Evolutionary conservation across 768 basidiomycete species (phyloP).

Genomic region (Harrya chromipes): DNA sequence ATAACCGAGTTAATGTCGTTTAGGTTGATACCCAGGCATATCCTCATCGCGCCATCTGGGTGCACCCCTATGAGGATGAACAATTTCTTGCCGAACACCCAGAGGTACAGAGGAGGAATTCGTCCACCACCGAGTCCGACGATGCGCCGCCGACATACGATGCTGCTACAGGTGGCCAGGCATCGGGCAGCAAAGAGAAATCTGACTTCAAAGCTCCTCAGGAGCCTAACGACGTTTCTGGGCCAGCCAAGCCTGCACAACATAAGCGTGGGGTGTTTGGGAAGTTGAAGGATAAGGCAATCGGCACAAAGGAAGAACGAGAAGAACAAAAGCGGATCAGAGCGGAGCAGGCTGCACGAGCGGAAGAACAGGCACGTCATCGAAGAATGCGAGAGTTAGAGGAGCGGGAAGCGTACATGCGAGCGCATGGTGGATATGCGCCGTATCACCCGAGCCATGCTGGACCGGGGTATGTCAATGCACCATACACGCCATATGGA

Average conservation of each 20-base stretch:
- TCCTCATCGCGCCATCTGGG: slow-evolving; percentile 69
- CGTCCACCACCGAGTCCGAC: neutral
- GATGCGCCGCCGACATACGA: slow-evolving; percentile 30
- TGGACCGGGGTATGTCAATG: neutral
- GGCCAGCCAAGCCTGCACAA: slow-evolving; percentile 7
- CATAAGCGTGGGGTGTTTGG: slow-evolving; percentile 54
- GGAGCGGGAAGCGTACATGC: slow-evolving; percentile 36
- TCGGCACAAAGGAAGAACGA: slow-evolving; percentile 63
- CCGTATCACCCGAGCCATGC: slow-evolving; percentile 26
- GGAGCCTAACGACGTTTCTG: neutral
- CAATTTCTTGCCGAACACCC: slow-evolving; percentile 58
- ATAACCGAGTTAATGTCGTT: neutral
- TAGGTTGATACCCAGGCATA: slow-evolving; percentile 62
- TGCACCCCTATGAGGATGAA: slow-evolving; percentile 69
- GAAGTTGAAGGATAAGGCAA: slow-evolving; percentile 60
- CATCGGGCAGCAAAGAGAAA: slow-evolving; percentile 20
- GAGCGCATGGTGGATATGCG: slow-evolving; percentile 32
- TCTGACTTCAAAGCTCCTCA: neutral
- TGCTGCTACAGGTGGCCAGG: slow-evolving; percentile 26
- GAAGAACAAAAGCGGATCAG: slow-evolving; percentile 39
- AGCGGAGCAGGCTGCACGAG: slow-evolving; percentile 29
- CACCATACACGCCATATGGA: neutral
- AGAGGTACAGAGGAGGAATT: slow-evolving; percentile 37
- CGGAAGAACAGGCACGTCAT: slow-evolving; percentile 17
- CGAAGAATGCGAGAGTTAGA: slow-evolving; percentile 19